These are phyloP conservation scores for Prunus campanulata DNA, from an alignment of 306 rosid genomes.

Conservation along the genomic window DNA sequence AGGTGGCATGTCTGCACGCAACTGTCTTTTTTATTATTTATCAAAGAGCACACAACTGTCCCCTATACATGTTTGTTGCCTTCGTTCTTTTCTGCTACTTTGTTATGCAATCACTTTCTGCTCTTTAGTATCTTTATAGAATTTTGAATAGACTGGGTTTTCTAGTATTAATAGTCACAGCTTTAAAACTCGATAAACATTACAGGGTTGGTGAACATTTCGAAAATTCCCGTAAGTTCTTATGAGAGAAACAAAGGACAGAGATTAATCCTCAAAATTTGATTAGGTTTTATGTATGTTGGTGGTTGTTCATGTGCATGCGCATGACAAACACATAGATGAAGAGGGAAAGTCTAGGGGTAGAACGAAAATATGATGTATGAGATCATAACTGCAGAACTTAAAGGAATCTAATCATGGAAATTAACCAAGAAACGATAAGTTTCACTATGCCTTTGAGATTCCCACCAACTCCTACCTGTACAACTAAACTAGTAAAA, in stretches of 20 bases:
- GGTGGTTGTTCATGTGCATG: neutral
- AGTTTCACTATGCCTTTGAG: neutral
- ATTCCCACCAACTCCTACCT: neutral
- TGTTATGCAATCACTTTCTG: neutral
- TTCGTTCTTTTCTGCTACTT: neutral
- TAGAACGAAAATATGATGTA: neutral
- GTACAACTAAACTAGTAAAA: neutral
- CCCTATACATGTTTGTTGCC: neutral
- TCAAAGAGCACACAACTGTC: neutral
- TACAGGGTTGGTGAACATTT: no score
- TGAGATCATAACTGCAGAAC: neutral
- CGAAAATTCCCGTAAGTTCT: neutral
- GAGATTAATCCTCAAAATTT: neutral
- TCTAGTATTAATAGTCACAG: no score
- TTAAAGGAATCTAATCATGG: neutral
- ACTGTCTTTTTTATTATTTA: no score
- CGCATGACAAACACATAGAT: neutral
- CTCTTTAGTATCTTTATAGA: neutral
- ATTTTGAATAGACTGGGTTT: no score
- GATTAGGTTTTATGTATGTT: neutral
- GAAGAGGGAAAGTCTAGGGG: neutral
- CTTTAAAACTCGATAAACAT: no score
- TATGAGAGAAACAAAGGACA: neutral
- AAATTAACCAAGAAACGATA: neutral
- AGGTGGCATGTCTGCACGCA: neutral